Base-by-base conservation (phyloP, 2,329 filamentous ascomycete genomes). In the Epichloe glyceriae region DNA sequence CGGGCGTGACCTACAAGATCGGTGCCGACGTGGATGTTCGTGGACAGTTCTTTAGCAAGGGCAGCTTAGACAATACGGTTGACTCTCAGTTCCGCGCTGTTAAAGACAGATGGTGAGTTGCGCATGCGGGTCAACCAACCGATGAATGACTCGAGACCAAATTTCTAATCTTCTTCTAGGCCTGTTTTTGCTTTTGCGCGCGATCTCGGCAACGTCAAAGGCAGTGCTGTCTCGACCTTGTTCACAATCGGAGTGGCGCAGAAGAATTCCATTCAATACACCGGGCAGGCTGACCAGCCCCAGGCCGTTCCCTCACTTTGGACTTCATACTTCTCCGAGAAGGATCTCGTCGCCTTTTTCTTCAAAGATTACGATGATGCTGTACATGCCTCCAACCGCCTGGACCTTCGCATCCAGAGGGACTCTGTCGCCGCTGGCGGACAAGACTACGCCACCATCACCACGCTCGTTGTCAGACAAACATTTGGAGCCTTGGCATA, bases 221-320 rank as follows among this genome's bases (percentile, higher is more conserved):
- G 64, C 12, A 61, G 50, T 33, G 60, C 60, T 3, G 62, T 68
- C 5, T 73, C 70, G 14, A 73, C 75, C 8, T 70, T 88, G 2
- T 93, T 90, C 62, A 88, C 86, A 2, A 76, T 95, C 55, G 83
- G 87, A 2, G 73, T 91, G 47, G 78, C 85, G 17, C 88, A 95
- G 61, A 77, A 89, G 46, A 78, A 84, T 1, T 84, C 89, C 40
- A 81, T 88, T 44, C 82, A 87, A 54, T 93, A 82, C 68, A 82
- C 85, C 35, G 83, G 87, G 6, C 74, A 78, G 40, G 79, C 80
- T 2, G 66, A 79, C 46, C 81, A 83, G 26, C 63, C 85, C 17
- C 63, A 64, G 1, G 70, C 74, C 38, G 83, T 94, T 70, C 75
- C 80, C 8, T 86, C 86, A 0, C 69, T 93, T 3, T 95, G 88